Evolutionary conservation across 2,329 filamentous ascomycete species (phyloP).

Genomic region (Trichoderma asperellum): DNA sequence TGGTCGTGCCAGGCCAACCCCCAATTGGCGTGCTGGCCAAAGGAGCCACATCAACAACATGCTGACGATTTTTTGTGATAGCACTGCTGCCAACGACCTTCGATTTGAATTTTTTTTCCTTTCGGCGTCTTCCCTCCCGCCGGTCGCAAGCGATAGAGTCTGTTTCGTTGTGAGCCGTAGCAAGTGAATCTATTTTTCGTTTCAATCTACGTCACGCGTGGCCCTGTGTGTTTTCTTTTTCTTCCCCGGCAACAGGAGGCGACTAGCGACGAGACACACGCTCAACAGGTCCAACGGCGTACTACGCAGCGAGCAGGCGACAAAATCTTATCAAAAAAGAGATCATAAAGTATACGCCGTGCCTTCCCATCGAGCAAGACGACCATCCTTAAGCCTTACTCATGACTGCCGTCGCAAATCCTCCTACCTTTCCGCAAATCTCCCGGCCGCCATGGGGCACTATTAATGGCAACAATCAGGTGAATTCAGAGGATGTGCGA

Average conservation of each 20-base stretch:
- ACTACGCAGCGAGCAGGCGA: slow-evolving; percentile 24
- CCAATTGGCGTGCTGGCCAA: slow-evolving; percentile 30
- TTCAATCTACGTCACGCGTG: slow-evolving; percentile 14
- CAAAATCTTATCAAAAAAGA: background rate
- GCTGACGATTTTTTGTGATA: slow-evolving; percentile 30
- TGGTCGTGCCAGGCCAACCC: slow-evolving; percentile 31
- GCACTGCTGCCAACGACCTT: slow-evolving; percentile 16
- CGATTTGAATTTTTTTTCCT: background rate
- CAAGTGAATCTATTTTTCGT: background rate
- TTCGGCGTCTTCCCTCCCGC: background rate
- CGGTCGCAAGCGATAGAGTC: slow-evolving; percentile 23
- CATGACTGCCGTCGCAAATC: slow-evolving; percentile 72
- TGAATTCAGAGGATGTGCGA: slow-evolving; percentile 82
- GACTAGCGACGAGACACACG: slow-evolving; percentile 16
- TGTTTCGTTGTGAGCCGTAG: background rate
- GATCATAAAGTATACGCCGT: slow-evolving; percentile 21
- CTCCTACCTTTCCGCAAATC: slow-evolving; percentile 65
- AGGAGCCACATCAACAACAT: slow-evolving; percentile 29
- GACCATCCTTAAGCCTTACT: slow-evolving; percentile 41
- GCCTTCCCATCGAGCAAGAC: slow-evolving; percentile 33
- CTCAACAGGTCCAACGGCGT: slow-evolving; percentile 1
- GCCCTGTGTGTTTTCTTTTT: slow-evolving; percentile 12
- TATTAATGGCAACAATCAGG: slow-evolving; percentile 65
- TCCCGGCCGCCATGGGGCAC: slow-evolving; percentile 67
- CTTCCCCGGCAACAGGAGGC: slow-evolving; percentile 6